A percentile compares a stretch with the other conserved stretches of the same genome.
Conservation (phyloP, 345 rosid genomes). For the Aquilaria malaccensis region DNA sequence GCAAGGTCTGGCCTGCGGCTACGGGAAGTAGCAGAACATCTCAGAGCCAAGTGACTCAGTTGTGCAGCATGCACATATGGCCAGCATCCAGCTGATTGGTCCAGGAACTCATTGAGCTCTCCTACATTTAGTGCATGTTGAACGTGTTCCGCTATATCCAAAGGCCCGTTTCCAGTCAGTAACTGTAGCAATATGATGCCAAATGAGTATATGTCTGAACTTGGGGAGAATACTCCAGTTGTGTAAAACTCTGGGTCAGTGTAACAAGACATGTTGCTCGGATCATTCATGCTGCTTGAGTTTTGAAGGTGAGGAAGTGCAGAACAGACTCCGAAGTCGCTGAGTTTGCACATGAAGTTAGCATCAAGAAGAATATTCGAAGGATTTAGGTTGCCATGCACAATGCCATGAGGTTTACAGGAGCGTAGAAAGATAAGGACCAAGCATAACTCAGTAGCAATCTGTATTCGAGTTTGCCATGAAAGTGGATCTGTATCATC, state of each 20-base stretch:
- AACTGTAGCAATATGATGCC: slow-evolving; percentile 25
- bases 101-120: slow-evolving; percentile 12
- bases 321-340: slow-evolving; percentile 17
- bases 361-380: slow-evolving; percentile 25
- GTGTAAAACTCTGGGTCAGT: slow-evolving; percentile 16
- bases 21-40: slow-evolving; percentile 21
- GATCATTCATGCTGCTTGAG: neutral
- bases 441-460: slow-evolving; percentile 23
- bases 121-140: neutral
- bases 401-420: slow-evolving; percentile 12
- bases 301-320: neutral
- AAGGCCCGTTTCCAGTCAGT: slow-evolving; percentile 17
- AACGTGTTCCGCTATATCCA: neutral
- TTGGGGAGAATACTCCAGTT: slow-evolving; percentile 12
- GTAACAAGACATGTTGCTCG: slow-evolving; percentile 5
- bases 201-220: slow-evolving; percentile 24
- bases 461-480: slow-evolving; percentile 25
- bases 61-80: slow-evolving; percentile 21
- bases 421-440: slow-evolving; percentile 23
- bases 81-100: slow-evolving; percentile 27
- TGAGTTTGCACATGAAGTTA: slow-evolving; percentile 21
- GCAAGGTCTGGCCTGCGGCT: slow-evolving; percentile 22
- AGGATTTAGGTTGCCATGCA: slow-evolving; percentile 22
- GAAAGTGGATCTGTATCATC: slow-evolving; percentile 21
- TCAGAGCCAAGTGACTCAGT: slow-evolving; percentile 19